Conservation (phyloP, 306 rosid genomes). For the Luffa acutangula region DNA sequence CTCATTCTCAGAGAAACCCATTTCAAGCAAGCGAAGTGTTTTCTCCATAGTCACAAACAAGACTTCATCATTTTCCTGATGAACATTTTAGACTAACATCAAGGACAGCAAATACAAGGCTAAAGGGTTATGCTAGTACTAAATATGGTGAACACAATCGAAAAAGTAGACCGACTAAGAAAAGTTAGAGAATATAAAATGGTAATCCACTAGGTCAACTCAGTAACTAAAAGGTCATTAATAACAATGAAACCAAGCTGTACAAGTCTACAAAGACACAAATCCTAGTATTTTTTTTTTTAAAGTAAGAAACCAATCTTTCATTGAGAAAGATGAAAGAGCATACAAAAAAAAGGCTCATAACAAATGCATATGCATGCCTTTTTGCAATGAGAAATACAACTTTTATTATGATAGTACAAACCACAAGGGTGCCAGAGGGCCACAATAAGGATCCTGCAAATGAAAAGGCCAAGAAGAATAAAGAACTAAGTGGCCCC, state of each 20-base stretch:
- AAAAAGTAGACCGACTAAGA: not conserved
- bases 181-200: not conserved
- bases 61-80: constrained; percentile 50
- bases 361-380: not conserved
- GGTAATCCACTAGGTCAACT: not conserved
- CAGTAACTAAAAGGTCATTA: not conserved
- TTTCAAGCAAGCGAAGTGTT: constrained; percentile 74
- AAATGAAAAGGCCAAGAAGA: not conserved
- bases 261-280: too few relatives aligned
- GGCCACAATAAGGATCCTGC: not conserved
- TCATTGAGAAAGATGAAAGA: too few relatives aligned
- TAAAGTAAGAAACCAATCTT: too few relatives aligned
- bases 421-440: not conserved
- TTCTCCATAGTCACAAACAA: constrained; percentile 84
- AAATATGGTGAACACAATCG: not conserved
- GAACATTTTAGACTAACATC: not conserved
- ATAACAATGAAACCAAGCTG: not conserved
- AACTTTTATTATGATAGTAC: not conserved
- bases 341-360: too few relatives aligned
- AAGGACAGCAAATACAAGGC: not conserved
- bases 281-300: too few relatives aligned
- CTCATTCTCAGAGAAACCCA: constrained; percentile 90
- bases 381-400: not conserved
- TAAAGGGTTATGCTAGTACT: not conserved
- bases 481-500: too few relatives aligned